Evolutionary conservation across 2,329 filamentous ascomycete species (phyloP).

Genomic region (Aspergillus arachidicola): DNA sequence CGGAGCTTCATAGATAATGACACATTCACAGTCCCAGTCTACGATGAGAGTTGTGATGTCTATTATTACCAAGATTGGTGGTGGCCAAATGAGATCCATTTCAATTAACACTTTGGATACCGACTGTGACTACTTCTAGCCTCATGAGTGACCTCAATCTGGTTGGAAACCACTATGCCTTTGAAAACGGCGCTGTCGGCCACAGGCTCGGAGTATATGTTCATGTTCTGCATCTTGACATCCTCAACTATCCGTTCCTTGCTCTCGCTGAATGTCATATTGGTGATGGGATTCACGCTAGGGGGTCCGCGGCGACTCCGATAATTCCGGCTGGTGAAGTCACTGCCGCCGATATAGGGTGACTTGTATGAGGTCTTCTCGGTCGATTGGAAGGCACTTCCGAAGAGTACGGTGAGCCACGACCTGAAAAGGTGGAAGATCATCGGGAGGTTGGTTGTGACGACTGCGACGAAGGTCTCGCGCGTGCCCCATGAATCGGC

Average conservation of each 20-base stretch:
- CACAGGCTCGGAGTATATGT: background rate
- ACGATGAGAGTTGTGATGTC: too few species aligned
- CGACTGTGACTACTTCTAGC: background rate
- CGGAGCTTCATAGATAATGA: too few species aligned
- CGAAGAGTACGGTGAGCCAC: constrained; percentile 42
- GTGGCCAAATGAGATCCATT: background rate
- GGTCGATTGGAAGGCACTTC: constrained; percentile 38
- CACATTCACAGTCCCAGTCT: too few species aligned
- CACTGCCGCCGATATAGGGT: background rate
- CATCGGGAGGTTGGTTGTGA: constrained; percentile 43
- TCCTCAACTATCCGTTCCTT: background rate
- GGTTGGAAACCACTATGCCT: background rate
- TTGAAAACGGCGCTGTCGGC: background rate
- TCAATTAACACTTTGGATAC: too few species aligned
- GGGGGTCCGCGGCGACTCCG: background rate
- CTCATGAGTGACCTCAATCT: background rate
- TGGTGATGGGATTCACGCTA: background rate
- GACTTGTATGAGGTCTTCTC: background rate
- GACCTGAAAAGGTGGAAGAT: constrained; percentile 46
- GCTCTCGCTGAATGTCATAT: background rate
- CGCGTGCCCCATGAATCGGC: constrained; percentile 42
- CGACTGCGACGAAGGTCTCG: constrained; percentile 45
- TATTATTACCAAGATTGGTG: background rate
- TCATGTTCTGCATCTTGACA: background rate
- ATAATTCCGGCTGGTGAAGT: background rate